phyloP scores from a whole-genome alignment of 2,329 filamentous ascomycete genomes.

The Fusarium torreyae region DNA sequence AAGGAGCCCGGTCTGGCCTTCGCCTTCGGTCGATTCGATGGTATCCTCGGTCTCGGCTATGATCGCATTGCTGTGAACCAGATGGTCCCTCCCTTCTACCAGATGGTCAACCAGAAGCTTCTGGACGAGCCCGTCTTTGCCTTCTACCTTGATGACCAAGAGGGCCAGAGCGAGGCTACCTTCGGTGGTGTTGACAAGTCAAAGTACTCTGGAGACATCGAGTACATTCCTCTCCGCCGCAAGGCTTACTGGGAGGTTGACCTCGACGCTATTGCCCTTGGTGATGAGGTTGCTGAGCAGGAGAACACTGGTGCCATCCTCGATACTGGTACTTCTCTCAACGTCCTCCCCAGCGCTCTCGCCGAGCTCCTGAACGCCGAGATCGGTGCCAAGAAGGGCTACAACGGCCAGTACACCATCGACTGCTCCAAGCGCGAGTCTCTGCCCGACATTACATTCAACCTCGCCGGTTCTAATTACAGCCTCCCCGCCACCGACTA shows the following conservation, averaged over 20 bases:
- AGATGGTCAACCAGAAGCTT: conserved; percentile 90
- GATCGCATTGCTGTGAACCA: conserved; percentile 97
- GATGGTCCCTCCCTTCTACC: conserved; percentile 96
- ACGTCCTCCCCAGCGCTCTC: conserved; percentile 90
- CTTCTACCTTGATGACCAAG: conserved; percentile 88
- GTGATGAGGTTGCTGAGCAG: conserved; percentile 87
- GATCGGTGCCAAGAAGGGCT: conserved; percentile 98
- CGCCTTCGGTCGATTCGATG: conserved; percentile 97
- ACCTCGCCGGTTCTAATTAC: conserved; percentile 92
- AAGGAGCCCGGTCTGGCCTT: conserved; percentile 96
- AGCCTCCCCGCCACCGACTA: conserved; percentile 91
- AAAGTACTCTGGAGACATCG: conserved; percentile 88
- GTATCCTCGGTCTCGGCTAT: conserved; percentile 94
- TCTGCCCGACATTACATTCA: conserved; percentile 94
- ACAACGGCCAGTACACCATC: conserved; percentile 95
- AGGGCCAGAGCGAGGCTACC: conserved; percentile 85
- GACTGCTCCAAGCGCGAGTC: conserved; percentile 87
- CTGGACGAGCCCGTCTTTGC: conserved; percentile 94
- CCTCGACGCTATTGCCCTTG: conserved; percentile 91
- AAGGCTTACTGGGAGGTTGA: conserved; percentile 99
- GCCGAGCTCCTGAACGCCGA: conserved; percentile 97
- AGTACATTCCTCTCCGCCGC: conserved; percentile 93
- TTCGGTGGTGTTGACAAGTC: conserved; percentile 91
- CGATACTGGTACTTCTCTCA: conserved; percentile 98
- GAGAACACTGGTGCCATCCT: conserved; percentile 97